Percentiles rank a stretch among this genome's conserved stretches.
phyloP scores from a whole-genome alignment of 2,329 filamentous ascomycete genomes.

The Penicillium sp. region DNA sequence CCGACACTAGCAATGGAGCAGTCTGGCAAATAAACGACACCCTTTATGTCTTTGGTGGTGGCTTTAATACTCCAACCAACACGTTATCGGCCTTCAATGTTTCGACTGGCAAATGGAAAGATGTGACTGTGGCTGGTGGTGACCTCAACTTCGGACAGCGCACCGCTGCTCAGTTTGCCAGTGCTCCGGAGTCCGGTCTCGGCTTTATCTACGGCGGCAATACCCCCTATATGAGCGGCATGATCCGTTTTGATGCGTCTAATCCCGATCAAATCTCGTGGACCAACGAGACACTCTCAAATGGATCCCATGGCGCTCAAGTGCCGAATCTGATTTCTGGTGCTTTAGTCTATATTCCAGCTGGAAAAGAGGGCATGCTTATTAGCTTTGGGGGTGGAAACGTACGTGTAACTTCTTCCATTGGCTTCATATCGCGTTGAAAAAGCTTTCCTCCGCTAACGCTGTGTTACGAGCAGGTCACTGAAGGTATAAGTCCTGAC shows the following conservation, averaged over 20 bases:
- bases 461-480: conserved; percentile 3
- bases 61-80: conserved; percentile 7
- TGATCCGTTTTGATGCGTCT: conserved; percentile 10
- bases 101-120: conserved; percentile 7
- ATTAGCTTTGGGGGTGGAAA: conserved; percentile 11
- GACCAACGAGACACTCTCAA: conserved; percentile 7
- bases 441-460: not conserved
- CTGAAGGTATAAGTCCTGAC: conserved; percentile 7
- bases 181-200: conserved; percentile 6
- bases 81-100: conserved; percentile 8
- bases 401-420: not conserved
- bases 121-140: conserved; percentile 7
- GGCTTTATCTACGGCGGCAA: conserved; percentile 9
- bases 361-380: conserved; percentile 10
- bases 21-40: conserved; percentile 9
- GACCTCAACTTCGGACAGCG: conserved; percentile 10
- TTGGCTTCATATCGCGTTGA: not conserved
- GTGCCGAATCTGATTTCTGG: conserved; percentile 9
- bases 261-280: conserved; percentile 7
- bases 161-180: conserved; percentile 7
- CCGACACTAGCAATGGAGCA: conserved; percentile 3
- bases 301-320: conserved; percentile 5
- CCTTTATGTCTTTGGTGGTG: conserved; percentile 9
- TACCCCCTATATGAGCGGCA: conserved; percentile 8
- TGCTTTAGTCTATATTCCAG: conserved; percentile 11